Evolutionary conservation across 129 eudicot genomes (phyloP), one percentile per base, ranked within the genome.

Genomic region (Centaurea solstitialis): DNA sequence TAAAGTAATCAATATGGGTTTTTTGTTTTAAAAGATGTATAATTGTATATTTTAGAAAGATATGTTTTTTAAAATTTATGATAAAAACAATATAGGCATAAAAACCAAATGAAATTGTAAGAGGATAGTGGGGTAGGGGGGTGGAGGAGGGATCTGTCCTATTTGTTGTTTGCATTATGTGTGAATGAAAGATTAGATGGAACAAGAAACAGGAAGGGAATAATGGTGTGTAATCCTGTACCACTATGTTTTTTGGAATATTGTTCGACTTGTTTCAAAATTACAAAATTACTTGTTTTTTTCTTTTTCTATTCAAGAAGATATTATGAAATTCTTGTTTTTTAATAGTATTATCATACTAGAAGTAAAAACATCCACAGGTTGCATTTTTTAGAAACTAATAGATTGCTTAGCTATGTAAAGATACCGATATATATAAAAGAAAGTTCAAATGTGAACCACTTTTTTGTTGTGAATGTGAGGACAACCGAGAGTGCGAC

Each of bases 171-270:
- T 76, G 76, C 69, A 82, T 76, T 47, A 75, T 82, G 85, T 75
- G 28, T 75, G 85, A 75, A 82, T 69, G 72, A 75, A 24, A 75
- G 76, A 75, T 35, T 50, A 75, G 85, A 75, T 68, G 80, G 80
- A 82, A 81, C 76, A 68, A 81, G 57, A 75, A 81, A 68, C 85
- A 68, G 80, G 72, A 82, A 75, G 72, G 79, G 80, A 82, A 74
- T 74, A 67, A 74, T 81, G 80, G 80, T 62, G 64, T 53, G 64
- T 53, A 59, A 20, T 53, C 38, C 18, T 70, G 73, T 75, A 65
- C 75, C 75, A 78, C 75, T 78, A 78, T 78, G 75, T 45, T 74
- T 68, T 75, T 75, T 81, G 80, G 85, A 50, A 68, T 68, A 82
- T 68, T 75, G 53, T 50, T 75, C 76, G 71, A 68, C 85, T 65